Conservation (phyloP, 208 protist species). For the Crithidia sp. region DNA sequence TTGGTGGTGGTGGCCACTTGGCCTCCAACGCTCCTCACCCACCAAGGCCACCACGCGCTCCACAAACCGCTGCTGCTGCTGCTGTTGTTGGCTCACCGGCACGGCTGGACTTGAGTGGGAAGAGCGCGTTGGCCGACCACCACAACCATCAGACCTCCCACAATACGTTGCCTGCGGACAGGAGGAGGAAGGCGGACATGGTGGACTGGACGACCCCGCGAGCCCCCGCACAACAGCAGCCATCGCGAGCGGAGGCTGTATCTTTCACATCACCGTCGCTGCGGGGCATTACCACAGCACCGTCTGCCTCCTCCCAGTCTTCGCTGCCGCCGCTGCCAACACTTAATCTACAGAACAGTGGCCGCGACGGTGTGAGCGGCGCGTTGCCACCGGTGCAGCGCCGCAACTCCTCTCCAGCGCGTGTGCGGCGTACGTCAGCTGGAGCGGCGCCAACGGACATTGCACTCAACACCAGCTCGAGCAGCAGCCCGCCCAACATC, state of each 20-base stretch:
- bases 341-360: not conserved
- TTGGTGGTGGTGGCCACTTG: too few species aligned
- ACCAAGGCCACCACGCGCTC: not conserved
- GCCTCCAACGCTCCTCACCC: not conserved
- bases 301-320: conserved; percentile 10
- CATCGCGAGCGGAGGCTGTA: too few species aligned
- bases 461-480: too few species aligned
- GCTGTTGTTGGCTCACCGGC: too few species aligned
- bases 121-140: too few species aligned
- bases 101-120: too few species aligned
- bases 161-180: too few species aligned
- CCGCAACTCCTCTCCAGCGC: conserved; percentile 15
- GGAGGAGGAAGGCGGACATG: not conserved
- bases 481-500: not conserved
- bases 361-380: not conserved
- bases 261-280: not conserved
- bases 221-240: not conserved
- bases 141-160: too few species aligned
- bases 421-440: not conserved
- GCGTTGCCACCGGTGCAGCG: not conserved
- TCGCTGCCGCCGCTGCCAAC: conserved; percentile 9
- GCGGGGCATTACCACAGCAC: not conserved
- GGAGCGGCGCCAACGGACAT: not conserved
- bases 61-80: too few species aligned
- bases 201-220: conserved; percentile 1